Conservation (phyloP, 202 grass and related monocot species). For the Musa balbisiana region DNA sequence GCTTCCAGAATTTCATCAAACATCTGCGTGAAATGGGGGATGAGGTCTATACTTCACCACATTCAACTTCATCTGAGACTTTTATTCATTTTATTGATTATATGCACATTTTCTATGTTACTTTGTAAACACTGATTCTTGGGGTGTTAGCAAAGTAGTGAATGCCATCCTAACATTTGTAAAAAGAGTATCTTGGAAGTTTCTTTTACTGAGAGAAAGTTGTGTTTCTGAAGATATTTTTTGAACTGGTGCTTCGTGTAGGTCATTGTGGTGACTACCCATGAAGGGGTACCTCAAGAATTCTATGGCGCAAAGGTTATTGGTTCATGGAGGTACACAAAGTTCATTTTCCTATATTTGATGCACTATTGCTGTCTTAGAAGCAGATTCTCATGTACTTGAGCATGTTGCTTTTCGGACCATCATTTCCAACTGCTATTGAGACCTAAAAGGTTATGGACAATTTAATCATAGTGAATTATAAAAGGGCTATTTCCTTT, state of each 20-base stretch:
- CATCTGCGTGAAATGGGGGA: slow-evolving; percentile 90
- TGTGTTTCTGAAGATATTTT: background rate
- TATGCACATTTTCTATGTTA: no score
- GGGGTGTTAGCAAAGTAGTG: background rate
- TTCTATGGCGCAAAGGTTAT: slow-evolving; percentile 27
- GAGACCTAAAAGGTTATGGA: background rate
- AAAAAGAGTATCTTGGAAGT: background rate
- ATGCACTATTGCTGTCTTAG: background rate
- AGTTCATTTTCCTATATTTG: background rate
- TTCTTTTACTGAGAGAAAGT: background rate
- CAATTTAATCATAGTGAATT: background rate
- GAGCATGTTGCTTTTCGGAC: background rate
- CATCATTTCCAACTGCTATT: background rate
- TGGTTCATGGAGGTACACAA: slow-evolving; percentile 23
- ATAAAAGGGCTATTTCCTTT: background rate
- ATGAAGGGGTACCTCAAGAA: slow-evolving; percentile 28
- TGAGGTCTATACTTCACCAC: slow-evolving; percentile 32
- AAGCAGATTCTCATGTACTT: background rate
- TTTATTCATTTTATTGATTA: no score
- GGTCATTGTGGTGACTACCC: slow-evolving; percentile 27
- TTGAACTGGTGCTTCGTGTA: background rate
- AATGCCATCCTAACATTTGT: background rate
- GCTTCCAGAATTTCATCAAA: slow-evolving; percentile 96
- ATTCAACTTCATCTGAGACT: background rate
- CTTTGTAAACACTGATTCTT: background rate